A percentile compares a stretch with the other conserved stretches of the same genome.
phyloP scores from a whole-genome alignment of 257 asterid species.

The Nicotiana benthamiana region DNA sequence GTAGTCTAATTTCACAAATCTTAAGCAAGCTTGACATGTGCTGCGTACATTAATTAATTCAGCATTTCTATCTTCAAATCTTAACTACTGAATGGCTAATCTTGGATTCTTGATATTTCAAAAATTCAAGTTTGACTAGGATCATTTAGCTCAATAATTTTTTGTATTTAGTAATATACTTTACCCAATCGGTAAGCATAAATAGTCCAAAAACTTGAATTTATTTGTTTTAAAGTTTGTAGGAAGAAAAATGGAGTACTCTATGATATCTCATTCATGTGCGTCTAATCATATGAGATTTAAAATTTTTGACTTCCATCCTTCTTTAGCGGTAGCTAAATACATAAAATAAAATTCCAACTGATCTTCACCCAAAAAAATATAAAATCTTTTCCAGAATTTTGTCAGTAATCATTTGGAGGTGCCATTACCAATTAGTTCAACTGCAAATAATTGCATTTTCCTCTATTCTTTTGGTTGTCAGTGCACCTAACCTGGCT shows the following conservation, averaged over 20 bases:
- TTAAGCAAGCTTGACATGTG: neutral
- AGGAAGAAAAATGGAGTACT: neutral
- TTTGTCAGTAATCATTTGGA: neutral
- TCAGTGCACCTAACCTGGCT: neutral
- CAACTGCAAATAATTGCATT: neutral
- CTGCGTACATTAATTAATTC: no score
- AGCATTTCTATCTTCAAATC: no score
- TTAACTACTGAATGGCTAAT: neutral
- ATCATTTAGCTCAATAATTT: neutral
- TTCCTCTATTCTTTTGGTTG: neutral
- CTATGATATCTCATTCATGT: neutral
- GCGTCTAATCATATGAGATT: neutral
- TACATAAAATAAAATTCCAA: neutral
- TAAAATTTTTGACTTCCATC: neutral
- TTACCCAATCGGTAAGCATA: neutral
- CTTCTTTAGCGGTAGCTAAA: neutral
- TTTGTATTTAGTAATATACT: no score
- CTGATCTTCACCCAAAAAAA: neutral
- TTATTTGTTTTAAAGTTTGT: neutral
- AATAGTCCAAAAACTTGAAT: neutral
- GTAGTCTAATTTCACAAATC: no score
- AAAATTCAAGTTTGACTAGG: neutral
- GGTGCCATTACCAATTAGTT: neutral
- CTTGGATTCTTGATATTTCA: neutral
- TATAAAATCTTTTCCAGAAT: neutral